A percentile compares a stretch with the other conserved stretches of the same genome.
These are phyloP conservation scores for Purshia tridentata DNA, from an alignment of 306 rosid genomes.

Conservation along the genomic window DNA sequence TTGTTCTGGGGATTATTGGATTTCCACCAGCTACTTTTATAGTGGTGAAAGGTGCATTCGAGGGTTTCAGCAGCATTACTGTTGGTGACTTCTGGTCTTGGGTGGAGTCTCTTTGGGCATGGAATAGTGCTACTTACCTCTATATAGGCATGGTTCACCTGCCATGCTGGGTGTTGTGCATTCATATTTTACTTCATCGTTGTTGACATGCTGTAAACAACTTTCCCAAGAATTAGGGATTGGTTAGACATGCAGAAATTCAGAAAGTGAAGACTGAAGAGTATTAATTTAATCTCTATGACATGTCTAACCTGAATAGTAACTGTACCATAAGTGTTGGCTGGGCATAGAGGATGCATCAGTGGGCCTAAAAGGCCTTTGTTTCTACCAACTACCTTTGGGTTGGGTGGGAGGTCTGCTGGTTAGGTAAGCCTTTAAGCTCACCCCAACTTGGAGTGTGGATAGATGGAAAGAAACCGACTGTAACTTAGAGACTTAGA, in stretches of 20 bases:
- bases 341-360: slow-evolving; percentile 9
- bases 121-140: slow-evolving; percentile 95
- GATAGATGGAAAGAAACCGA: too few relatives aligned
- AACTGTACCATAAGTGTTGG: too few relatives aligned
- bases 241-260: slow-evolving; percentile 28
- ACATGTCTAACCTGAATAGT: too few relatives aligned
- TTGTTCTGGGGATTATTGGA: slow-evolving; percentile 58
- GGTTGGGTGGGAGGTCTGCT: not conserved
- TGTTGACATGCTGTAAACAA: slow-evolving; percentile 40
- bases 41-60: slow-evolving; percentile 53
- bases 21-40: slow-evolving; percentile 70
- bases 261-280: slow-evolving; percentile 15
- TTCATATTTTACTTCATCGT: slow-evolving; percentile 62
- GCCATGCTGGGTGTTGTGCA: slow-evolving; percentile 88
- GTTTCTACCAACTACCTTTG: not conserved
- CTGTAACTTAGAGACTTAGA: too few relatives aligned
- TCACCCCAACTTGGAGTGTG: not conserved
- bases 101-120: slow-evolving; percentile 90
- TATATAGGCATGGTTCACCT: slow-evolving; percentile 74
- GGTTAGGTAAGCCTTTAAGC: slow-evolving; percentile 6
- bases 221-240: slow-evolving; percentile 26
- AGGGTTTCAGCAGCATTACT: slow-evolving; percentile 36
- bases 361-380: not conserved
- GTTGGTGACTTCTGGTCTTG: slow-evolving; percentile 81
- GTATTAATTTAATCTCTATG: not conserved